Evolutionary conservation across 768 basidiomycete genomes (phyloP).

Genomic region (Kwoniella europaea): DNA sequence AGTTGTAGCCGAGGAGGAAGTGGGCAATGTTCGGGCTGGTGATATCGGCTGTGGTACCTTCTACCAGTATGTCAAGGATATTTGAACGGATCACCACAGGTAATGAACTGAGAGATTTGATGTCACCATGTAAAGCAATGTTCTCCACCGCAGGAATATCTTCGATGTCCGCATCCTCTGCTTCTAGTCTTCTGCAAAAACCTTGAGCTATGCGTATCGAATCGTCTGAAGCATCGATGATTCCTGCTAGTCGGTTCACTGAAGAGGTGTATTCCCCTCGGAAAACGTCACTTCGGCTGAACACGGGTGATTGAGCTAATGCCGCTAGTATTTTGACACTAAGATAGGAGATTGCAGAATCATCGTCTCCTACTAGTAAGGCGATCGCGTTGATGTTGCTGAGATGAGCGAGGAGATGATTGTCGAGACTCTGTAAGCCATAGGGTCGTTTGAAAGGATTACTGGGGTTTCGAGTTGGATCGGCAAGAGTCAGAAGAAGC

Average conservation of each 20-base stretch:
- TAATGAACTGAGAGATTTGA: constrained; percentile 26
- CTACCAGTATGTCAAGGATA: constrained; percentile 79
- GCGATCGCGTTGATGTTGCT: constrained; percentile 81
- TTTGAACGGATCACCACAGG: constrained; percentile 75
- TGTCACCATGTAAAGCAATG: constrained; percentile 28
- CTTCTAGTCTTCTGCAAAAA: constrained; percentile 70
- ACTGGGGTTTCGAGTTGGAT: constrained; percentile 59
- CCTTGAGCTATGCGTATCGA: constrained; percentile 84
- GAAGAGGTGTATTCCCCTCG: constrained; percentile 55
- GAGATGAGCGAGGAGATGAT: constrained; percentile 49
- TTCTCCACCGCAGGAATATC: constrained; percentile 60
- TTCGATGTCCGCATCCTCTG: constrained; percentile 71
- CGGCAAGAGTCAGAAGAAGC: constrained; percentile 74
- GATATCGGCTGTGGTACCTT: constrained; percentile 69
- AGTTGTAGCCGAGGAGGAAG: constrained; percentile 77
- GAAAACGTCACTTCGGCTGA: constrained; percentile 60
- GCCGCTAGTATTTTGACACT: constrained; percentile 75
- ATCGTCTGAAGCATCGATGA: constrained; percentile 79
- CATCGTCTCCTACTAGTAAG: constrained; percentile 71
- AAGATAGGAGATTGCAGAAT: constrained; percentile 74
- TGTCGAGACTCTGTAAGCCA: constrained; percentile 43
- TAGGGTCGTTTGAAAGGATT: constrained; percentile 60
- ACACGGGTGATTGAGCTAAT: constrained; percentile 70
- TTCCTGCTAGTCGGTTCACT: constrained; percentile 72
- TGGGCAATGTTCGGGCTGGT: constrained; percentile 84